These are phyloP conservation scores for Prunus yedoensis DNA, from an alignment of 331 rosid genomes.

Conservation along the genomic window DNA sequence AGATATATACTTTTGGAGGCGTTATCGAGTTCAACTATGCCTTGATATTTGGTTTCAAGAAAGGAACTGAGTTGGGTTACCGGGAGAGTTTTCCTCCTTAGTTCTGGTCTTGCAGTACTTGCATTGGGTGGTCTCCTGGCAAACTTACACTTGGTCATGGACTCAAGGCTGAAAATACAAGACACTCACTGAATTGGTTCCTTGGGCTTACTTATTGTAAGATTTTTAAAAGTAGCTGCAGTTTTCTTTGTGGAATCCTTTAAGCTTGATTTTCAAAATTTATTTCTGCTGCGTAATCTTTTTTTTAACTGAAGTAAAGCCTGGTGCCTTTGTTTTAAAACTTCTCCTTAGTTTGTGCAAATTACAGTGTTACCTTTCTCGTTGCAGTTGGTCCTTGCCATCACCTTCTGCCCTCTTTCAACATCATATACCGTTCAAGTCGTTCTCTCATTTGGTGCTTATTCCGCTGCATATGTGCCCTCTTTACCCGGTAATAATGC, in stretches of 20 bases:
- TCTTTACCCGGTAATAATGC: too few species aligned
- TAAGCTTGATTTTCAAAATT: not conserved
- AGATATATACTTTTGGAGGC: slow-evolving; percentile 62
- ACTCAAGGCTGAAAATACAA: slow-evolving; percentile 38
- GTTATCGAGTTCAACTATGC: slow-evolving; percentile 63
- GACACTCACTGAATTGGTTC: slow-evolving; percentile 57
- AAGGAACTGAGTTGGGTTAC: slow-evolving; percentile 62
- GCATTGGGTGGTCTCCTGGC: slow-evolving; percentile 59
- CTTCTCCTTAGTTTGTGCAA: too few species aligned
- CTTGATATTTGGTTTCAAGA: slow-evolving; percentile 69
- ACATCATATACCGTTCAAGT: too few species aligned
- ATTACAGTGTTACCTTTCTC: too few species aligned
- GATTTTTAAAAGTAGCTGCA: slow-evolving; percentile 19
- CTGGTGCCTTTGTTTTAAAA: too few species aligned
- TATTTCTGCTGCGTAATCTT: slow-evolving; percentile 9
- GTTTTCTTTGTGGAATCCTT: not conserved
- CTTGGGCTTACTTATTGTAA: slow-evolving; percentile 60
- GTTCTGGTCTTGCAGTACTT: slow-evolving; percentile 65
- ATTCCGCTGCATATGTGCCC: too few species aligned
- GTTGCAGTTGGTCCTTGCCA: too few species aligned
- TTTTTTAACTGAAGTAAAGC: not conserved
- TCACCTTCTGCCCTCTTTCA: too few species aligned
- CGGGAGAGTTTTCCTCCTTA: slow-evolving; percentile 56
- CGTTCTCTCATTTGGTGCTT: too few species aligned
- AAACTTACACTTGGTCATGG: slow-evolving; percentile 63